These are phyloP conservation scores for Populus hybrid DNA, from an alignment of 441 rosid genomes.

Conservation along the genomic window DNA sequence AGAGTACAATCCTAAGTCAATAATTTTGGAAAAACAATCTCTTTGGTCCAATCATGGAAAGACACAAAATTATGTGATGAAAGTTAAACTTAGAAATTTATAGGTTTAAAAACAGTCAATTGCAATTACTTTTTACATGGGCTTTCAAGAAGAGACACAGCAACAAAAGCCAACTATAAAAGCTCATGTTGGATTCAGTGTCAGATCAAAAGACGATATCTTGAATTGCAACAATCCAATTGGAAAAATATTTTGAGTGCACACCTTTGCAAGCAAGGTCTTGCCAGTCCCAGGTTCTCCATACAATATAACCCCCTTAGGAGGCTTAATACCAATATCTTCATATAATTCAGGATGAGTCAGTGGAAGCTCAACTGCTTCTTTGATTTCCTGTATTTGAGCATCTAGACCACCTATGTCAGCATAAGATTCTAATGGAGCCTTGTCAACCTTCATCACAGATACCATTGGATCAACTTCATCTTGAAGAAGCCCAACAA, in stretches of 20 bases:
- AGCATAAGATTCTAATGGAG: too few species aligned
- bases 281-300: too few species aligned
- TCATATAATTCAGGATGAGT: too few species aligned
- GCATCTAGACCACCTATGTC: too few species aligned
- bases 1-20: not conserved
- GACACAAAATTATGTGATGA: not conserved
- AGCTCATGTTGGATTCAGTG: not conserved
- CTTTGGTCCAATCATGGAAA: not conserved
- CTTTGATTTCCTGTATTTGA: too few species aligned
- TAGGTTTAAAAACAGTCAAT: not conserved
- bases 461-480: too few species aligned
- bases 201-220: not conserved
- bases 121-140: not conserved
- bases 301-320: too few species aligned
- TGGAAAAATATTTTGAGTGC: not conserved
- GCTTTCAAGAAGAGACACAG: not conserved
- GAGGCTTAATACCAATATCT: too few species aligned
- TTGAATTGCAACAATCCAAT: conserved; percentile 1
- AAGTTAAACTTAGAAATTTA: not conserved
- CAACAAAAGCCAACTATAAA: not conserved
- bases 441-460: too few species aligned
- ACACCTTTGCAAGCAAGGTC: too few species aligned
- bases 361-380: too few species aligned
- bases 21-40: not conserved
- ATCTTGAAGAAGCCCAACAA: too few species aligned